phyloP scores from a whole-genome alignment of 2,329 filamentous ascomycete species.

The Rutstroemia sp. region DNA sequence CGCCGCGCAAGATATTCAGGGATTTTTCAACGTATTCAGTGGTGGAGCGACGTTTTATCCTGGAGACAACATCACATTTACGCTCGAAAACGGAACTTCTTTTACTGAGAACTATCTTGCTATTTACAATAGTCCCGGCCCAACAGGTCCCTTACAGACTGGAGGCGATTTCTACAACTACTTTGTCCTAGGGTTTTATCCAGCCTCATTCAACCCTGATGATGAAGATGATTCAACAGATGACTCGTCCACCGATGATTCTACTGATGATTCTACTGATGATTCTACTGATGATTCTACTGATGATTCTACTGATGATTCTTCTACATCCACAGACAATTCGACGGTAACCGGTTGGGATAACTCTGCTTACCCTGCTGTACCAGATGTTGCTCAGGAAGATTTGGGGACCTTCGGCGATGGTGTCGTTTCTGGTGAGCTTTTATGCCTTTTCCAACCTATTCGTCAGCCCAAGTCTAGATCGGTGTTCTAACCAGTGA shows the following conservation, averaged over 20 bases:
- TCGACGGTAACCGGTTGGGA: conserved; percentile 5
- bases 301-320: neutral
- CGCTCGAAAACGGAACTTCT: conserved; percentile 32
- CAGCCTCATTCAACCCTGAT: conserved; percentile 15
- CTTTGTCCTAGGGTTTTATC: conserved; percentile 22
- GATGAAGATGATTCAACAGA: neutral
- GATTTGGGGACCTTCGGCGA: conserved; percentile 18
- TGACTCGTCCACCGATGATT: neutral
- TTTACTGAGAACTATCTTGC: conserved; percentile 29
- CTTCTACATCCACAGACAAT: neutral
- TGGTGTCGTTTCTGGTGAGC: conserved; percentile 16
- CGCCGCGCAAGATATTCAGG: conserved; percentile 24
- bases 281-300: neutral
- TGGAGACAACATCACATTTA: conserved; percentile 30
- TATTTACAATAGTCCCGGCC: conserved; percentile 19
- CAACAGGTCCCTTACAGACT: conserved; percentile 24
- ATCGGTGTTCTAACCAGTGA: neutral
- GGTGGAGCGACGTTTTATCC: conserved; percentile 33
- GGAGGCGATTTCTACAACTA: conserved; percentile 26
- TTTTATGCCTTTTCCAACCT: too few species aligned
- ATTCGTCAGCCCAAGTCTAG: too few species aligned
- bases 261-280: conserved; percentile 1
- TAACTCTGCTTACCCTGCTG: conserved; percentile 13
- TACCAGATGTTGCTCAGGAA: conserved; percentile 15
- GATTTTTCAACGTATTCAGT: conserved; percentile 29